These are phyloP conservation scores for Penicillium taxi DNA, from an alignment of 495 filamentous ascomycete genomes.

Conservation along the genomic window DNA sequence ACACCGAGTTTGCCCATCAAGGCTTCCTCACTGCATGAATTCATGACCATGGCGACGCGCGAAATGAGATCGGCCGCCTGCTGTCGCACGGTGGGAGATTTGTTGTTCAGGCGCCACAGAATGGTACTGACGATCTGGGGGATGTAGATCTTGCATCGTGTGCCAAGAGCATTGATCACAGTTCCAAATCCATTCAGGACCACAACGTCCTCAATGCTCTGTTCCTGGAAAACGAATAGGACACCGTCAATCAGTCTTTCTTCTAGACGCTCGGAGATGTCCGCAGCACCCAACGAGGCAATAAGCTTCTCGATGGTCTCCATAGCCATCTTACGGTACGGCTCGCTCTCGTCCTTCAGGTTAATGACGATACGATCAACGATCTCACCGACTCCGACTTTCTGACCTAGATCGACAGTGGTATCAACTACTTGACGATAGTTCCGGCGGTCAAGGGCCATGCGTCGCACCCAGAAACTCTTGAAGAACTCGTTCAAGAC, in stretches of 20 bases:
- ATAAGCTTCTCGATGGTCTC: slow-evolving; percentile 96
- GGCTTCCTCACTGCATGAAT: slow-evolving; percentile 92
- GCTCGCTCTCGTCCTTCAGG: slow-evolving; percentile 95
- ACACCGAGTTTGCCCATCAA: slow-evolving; percentile 93
- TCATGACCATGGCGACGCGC: slow-evolving; percentile 96
- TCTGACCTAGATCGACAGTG: slow-evolving; percentile 94
- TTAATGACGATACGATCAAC: slow-evolving; percentile 88
- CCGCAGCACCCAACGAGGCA: slow-evolving; percentile 83
- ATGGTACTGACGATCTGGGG: slow-evolving; percentile 95
- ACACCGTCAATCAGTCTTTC: slow-evolving; percentile 93
- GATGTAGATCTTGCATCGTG: slow-evolving; percentile 90
- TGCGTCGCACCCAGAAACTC: slow-evolving; percentile 94
- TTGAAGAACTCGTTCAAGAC: slow-evolving; percentile 97
- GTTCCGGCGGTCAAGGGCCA: slow-evolving; percentile 95
- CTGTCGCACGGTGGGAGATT: slow-evolving; percentile 89
- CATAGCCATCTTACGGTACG: slow-evolving; percentile 98
- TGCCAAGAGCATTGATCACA: slow-evolving; percentile 90
- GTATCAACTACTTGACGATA: slow-evolving; percentile 97
- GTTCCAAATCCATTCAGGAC: slow-evolving; percentile 99
- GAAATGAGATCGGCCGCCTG: slow-evolving; percentile 96
- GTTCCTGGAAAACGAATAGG: slow-evolving; percentile 96
- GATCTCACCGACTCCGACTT: slow-evolving; percentile 93
- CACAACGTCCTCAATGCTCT: slow-evolving; percentile 91
- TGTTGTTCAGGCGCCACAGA: slow-evolving; percentile 97
- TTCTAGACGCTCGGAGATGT: slow-evolving; percentile 86